Conservation (phyloP, 2,329 filamentous ascomycete genomes). For the Raffaelea arxii region DNA sequence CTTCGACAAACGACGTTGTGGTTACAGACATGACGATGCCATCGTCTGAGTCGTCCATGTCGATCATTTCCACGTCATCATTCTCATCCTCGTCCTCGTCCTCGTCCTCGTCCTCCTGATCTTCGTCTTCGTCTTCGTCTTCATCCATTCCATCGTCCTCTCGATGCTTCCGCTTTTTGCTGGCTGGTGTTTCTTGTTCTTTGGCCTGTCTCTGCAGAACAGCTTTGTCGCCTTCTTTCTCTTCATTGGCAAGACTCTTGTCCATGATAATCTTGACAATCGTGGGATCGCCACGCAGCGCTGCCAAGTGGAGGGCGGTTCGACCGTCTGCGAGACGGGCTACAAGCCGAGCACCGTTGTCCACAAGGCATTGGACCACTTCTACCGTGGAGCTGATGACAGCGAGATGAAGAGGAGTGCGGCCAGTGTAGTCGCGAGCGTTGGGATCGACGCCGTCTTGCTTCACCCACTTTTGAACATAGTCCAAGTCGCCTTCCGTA, state of each 20-base stretch:
- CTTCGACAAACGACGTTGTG: constrained; percentile 66
- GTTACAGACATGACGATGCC: constrained; percentile 41
- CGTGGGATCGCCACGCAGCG: constrained; percentile 54
- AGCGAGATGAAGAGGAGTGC: constrained; percentile 71
- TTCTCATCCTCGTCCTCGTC: constrained; percentile 23
- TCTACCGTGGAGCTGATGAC: constrained; percentile 57
- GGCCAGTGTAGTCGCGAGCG: constrained; percentile 65
- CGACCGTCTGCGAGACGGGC: constrained; percentile 68
- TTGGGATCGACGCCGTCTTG: constrained; percentile 64
- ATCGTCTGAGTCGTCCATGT: constrained; percentile 39
- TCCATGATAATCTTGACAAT: constrained; percentile 65
- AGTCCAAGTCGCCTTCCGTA: constrained; percentile 60
- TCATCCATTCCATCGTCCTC: not conserved
- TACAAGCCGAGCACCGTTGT: constrained; percentile 62
- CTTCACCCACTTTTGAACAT: constrained; percentile 59
- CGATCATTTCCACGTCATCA: constrained; percentile 37
- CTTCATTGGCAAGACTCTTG: constrained; percentile 66
- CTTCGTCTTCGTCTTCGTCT: not conserved
- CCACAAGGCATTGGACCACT: constrained; percentile 61
- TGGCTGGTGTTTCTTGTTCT: not conserved
- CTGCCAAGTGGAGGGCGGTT: constrained; percentile 75
- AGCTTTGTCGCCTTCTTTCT: constrained; percentile 50
- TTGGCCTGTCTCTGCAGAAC: constrained; percentile 21
- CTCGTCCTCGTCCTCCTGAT: constrained; percentile 11
- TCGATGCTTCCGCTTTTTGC: constrained; percentile 1